Base-by-base conservation (phyloP, 2,329 filamentous ascomycete genomes). In the Venturiaceae sp. region DNA sequence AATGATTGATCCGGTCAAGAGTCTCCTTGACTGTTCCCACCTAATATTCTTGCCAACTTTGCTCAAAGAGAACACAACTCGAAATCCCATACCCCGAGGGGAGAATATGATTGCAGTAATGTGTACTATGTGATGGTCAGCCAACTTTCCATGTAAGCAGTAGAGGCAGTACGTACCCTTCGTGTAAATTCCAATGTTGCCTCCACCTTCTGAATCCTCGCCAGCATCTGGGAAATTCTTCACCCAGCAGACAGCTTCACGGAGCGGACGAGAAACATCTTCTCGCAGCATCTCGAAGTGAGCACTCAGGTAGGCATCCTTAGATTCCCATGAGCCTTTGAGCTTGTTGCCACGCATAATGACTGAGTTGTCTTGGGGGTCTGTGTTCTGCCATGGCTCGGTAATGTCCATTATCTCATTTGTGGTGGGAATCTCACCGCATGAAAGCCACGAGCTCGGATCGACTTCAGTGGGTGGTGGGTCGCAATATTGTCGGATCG, bases 211-310 rank as follows among this genome's bases (percentile, higher is more conserved):
- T 9, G 68, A 79, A 0, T 77, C 76, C 59, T 95, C 90, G 13
- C 69, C 69, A 71, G 83, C 83, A 0, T 66, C 61, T 0, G 85
- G 83, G 6, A 78, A 66, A 1, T 70, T 63, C 26, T 76, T 79
- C 58, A 87, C 80, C 13, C 77, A 71, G 0, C 74, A 72, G 1
- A 95, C 79, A 0, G 88, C 84, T 61, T 83, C 79, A 6, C 90
- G 81, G 0, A 96, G 75, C 1, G 85, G 80, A 13, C 86, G 81
- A 3, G 88, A 75, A 0, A 84, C 82, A 66, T 96, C 90, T 66
- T 90, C 87, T 2, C 91, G 80, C 7, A 90, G 77, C 1, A 96
- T 79, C 3, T 83, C 76, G 66, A 94, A 95, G 54, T 95, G 88
- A 0, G 83, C 80, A 33, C 82, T 75, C 0, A 96, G 75, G 60